Percentiles rank a stretch among this genome's conserved stretches.
These are phyloP conservation scores for Apiospora phragmitis DNA, from an alignment of 2,329 filamentous ascomycete species.

Conservation along the genomic window DNA sequence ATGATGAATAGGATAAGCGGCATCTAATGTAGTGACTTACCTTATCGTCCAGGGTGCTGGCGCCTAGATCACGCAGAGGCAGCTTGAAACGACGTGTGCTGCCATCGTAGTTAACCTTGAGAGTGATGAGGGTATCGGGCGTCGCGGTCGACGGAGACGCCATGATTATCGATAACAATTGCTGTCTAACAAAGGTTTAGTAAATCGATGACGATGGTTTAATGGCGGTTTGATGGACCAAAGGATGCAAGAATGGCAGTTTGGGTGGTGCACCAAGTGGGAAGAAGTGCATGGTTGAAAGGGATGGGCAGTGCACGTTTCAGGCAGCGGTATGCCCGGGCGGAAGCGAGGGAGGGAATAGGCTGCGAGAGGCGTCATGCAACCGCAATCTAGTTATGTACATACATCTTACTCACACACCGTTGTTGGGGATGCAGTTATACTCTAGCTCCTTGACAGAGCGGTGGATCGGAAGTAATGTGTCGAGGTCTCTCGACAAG, in stretches of 20 bases:
- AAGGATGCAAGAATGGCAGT: neutral
- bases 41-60: slow-evolving; percentile 75
- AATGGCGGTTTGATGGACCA: neutral
- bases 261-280: neutral
- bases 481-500: neutral
- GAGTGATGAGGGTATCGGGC: slow-evolving; percentile 74
- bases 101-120: slow-evolving; percentile 82
- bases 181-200: neutral
- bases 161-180: slow-evolving; percentile 27
- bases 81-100: slow-evolving; percentile 83
- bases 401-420: neutral
- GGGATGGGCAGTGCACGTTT: slow-evolving; percentile 10
- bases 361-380: neutral
- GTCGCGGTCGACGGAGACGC: slow-evolving; percentile 35
- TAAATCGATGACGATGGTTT: neutral
- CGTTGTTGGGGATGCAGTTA: neutral
- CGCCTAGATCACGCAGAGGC: slow-evolving; percentile 79
- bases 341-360: slow-evolving; percentile 4
- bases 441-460: neutral
- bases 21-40: slow-evolving; percentile 56
- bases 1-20: neutral
- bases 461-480: neutral
- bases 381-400: neutral
- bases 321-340: neutral
- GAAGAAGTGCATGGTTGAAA: neutral